Conservation (phyloP, 2,329 filamentous ascomycete genomes). For the Verticillium dahliae region DNA sequence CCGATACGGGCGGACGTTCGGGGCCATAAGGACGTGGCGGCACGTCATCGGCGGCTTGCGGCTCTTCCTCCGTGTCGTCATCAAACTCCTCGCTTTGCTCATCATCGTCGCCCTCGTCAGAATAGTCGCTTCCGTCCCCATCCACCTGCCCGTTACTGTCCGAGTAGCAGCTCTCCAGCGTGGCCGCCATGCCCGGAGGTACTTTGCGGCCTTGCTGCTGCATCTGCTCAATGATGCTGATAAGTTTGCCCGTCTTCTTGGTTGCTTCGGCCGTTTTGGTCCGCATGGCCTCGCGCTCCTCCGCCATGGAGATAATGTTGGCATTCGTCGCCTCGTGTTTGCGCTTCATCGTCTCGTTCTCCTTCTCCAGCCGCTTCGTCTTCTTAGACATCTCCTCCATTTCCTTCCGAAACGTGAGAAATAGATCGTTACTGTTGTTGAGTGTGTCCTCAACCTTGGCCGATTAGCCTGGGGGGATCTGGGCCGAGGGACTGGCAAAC, state of each 20-base stretch:
- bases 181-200: constrained; percentile 55
- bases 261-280: constrained; percentile 45
- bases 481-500: not conserved
- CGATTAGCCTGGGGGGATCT: constrained; percentile 2
- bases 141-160: constrained; percentile 41
- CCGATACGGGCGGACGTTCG: constrained; percentile 36
- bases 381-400: constrained; percentile 99
- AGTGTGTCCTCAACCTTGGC: constrained; percentile 90
- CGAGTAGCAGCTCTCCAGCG: constrained; percentile 54
- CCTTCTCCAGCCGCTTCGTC: constrained; percentile 92
- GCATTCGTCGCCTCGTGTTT: constrained; percentile 91
- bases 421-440: constrained; percentile 96
- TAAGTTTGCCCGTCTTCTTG: constrained; percentile 85
- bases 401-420: constrained; percentile 93
- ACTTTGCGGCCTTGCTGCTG: constrained; percentile 85
- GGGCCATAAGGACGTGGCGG: constrained; percentile 38
- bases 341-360: constrained; percentile 83
- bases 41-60: constrained; percentile 25
- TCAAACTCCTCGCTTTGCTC: constrained; percentile 61
- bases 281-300: constrained; percentile 79
- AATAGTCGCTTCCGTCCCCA: constrained; percentile 57
- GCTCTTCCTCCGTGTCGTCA: constrained; percentile 49
- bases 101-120: constrained; percentile 55
- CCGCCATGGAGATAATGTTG: constrained; percentile 95
- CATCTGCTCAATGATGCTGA: constrained; percentile 93